These are phyloP conservation scores for Piper betle DNA, from an alignment of 164 flowering plant species.

Conservation along the genomic window DNA sequence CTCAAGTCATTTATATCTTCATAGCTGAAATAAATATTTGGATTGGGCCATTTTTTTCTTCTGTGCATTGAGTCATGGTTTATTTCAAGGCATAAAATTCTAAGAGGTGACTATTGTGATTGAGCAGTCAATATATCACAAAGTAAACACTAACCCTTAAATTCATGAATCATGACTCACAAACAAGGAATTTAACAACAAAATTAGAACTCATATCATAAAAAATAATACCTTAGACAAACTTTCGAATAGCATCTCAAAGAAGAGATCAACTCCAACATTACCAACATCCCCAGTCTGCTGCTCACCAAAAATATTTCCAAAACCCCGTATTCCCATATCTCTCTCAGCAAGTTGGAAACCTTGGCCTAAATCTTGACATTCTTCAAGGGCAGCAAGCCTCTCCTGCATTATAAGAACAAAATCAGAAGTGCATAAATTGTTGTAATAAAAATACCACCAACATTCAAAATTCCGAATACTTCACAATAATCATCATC, in stretches of 20 bases:
- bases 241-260: slow-evolving; percentile 98
- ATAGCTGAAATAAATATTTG: too few species aligned
- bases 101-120: too few species aligned
- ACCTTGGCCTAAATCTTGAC: slow-evolving; percentile 92
- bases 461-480: not conserved
- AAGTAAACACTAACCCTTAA: too few species aligned
- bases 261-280: slow-evolving; percentile 96
- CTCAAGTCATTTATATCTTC: too few species aligned
- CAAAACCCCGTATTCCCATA: slow-evolving; percentile 97
- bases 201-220: not conserved
- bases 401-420: slow-evolving; percentile 48
- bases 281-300: slow-evolving; percentile 98
- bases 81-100: too few species aligned
- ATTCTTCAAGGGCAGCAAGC: slow-evolving; percentile 88
- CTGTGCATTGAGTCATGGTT: too few species aligned
- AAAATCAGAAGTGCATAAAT: not conserved
- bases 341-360: slow-evolving; percentile 96
- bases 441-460: too few species aligned
- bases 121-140: too few species aligned
- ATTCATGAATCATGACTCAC: too few species aligned
- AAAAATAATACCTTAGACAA: slow-evolving; percentile 61
- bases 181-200: too few species aligned
- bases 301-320: slow-evolving; percentile 95
- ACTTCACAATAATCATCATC: too few species aligned
- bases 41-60: too few species aligned